Conservation (phyloP, 768 basidiomycete genomes). For the Mycena olivaceomarginata region DNA sequence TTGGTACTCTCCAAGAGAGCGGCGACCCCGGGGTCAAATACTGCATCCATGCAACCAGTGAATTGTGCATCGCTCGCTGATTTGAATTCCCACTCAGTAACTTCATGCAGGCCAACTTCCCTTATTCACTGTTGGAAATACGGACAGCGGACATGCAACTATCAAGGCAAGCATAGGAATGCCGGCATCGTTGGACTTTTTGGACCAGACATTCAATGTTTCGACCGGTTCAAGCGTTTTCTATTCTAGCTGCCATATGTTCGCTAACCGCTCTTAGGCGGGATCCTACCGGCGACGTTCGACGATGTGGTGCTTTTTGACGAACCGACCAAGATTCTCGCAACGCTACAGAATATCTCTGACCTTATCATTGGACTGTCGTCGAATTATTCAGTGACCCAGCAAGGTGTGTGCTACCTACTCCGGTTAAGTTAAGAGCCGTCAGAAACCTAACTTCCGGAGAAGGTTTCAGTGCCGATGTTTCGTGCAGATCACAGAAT, state of each 20-base stretch:
- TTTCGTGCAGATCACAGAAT: neutral
- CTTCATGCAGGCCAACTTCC: slow-evolving; percentile 5
- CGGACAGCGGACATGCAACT: slow-evolving; percentile 15
- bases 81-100: neutral
- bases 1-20: neutral
- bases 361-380: slow-evolving; percentile 1
- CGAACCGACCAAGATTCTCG: neutral
- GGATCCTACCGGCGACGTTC: slow-evolving; percentile 14
- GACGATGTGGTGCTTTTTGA: neutral
- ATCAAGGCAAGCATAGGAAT: neutral
- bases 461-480: slow-evolving; percentile 19
- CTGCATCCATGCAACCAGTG: neutral
- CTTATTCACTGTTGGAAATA: slow-evolving; percentile 8
- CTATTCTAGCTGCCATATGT: neutral
- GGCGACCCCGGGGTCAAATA: neutral
- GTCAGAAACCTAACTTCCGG: neutral
- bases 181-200: neutral
- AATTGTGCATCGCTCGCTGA: neutral
- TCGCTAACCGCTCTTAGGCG: neutral
- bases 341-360: neutral
- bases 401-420: slow-evolving; percentile 18
- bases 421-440: neutral
- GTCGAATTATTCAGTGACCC: neutral
- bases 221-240: slow-evolving; percentile 5
- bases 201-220: slow-evolving; percentile 6